phyloP scores from a whole-genome alignment of 768 basidiomycete species.

The Mycena haematopus region DNA sequence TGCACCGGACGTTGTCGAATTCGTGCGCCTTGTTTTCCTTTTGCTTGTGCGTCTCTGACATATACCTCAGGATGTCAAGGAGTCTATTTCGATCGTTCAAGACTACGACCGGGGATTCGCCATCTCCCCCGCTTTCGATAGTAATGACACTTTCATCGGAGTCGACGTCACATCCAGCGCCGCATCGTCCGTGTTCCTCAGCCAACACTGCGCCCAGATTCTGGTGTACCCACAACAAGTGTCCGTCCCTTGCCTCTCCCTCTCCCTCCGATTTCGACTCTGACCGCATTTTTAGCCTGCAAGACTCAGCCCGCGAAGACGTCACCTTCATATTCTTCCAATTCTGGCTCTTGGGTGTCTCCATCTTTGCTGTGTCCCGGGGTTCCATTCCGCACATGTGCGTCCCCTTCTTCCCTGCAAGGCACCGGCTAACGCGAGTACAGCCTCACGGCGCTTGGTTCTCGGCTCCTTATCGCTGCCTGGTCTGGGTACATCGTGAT shows the following conservation, averaged over 20 bases:
- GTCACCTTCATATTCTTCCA: slow-evolving; percentile 54
- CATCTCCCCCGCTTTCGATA: neutral
- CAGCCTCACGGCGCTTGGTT: slow-evolving; percentile 56
- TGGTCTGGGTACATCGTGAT: slow-evolving; percentile 58
- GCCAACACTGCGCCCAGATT: slow-evolving; percentile 49
- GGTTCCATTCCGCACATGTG: slow-evolving; percentile 64
- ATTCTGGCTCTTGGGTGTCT: slow-evolving; percentile 60
- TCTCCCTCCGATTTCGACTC: neutral
- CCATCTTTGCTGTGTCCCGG: slow-evolving; percentile 53
- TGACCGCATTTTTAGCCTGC: slow-evolving; percentile 39
- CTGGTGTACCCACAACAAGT: slow-evolving; percentile 52
- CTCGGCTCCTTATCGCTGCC: slow-evolving; percentile 51
- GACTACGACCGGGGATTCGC: slow-evolving; percentile 20
- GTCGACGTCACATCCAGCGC: slow-evolving; percentile 36
- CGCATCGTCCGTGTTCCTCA: slow-evolving; percentile 35
- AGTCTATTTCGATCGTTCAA: slow-evolving; percentile 9
- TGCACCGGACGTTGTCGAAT: neutral
- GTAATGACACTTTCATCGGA: slow-evolving; percentile 29
- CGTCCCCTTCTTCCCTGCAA: slow-evolving; percentile 24
- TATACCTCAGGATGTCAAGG: neutral
- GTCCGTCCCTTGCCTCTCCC: slow-evolving; percentile 37
- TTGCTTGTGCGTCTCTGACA: neutral
- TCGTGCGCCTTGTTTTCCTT: slow-evolving; percentile 10
- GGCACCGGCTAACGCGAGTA: neutral
- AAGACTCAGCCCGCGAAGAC: slow-evolving; percentile 54